Conservation (phyloP, 2,329 filamentous ascomycete genomes). For the Apiospora kogelbergensis region DNA sequence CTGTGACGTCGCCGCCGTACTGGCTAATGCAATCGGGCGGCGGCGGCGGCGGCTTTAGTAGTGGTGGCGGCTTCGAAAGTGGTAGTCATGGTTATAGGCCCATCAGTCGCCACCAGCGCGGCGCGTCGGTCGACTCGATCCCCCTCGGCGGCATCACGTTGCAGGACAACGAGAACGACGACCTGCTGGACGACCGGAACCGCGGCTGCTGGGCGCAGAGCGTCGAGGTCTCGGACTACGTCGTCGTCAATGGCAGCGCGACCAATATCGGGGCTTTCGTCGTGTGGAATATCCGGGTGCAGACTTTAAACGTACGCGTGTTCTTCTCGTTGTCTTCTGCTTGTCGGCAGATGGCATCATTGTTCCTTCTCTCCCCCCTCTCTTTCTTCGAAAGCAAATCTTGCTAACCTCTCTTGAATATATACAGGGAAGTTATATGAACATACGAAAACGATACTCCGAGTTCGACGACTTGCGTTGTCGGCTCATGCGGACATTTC, state of each 20-base stretch:
- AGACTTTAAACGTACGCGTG: slow-evolving; percentile 72
- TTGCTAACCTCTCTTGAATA: not conserved
- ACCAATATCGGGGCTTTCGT: slow-evolving; percentile 82
- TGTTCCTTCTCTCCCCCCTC: not conserved
- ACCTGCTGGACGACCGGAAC: slow-evolving; percentile 40
- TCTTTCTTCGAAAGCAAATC: not conserved
- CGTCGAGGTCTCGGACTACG: slow-evolving; percentile 58
- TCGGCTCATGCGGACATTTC: slow-evolving; percentile 77
- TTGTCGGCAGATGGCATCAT: not conserved
- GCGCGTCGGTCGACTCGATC: slow-evolving; percentile 47
- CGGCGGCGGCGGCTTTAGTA: not conserved
- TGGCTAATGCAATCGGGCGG: slow-evolving; percentile 27
- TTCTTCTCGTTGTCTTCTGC: not conserved
- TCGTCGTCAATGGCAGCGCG: slow-evolving; percentile 55
- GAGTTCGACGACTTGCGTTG: slow-evolving; percentile 85
- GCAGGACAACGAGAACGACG: slow-evolving; percentile 59
- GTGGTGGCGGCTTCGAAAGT: not conserved
- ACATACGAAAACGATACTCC: slow-evolving; percentile 76
- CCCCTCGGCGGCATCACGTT: slow-evolving; percentile 57
- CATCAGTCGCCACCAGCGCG: slow-evolving; percentile 17
- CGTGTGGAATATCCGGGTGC: slow-evolving; percentile 87
- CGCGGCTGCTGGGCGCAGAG: slow-evolving; percentile 63
- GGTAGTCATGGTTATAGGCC: no score
- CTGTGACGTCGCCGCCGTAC: slow-evolving; percentile 37
- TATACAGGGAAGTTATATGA: slow-evolving; percentile 57